These are phyloP conservation scores for Euphrasia confusa DNA, from an alignment of 257 asterid genomes.

Conservation along the genomic window DNA sequence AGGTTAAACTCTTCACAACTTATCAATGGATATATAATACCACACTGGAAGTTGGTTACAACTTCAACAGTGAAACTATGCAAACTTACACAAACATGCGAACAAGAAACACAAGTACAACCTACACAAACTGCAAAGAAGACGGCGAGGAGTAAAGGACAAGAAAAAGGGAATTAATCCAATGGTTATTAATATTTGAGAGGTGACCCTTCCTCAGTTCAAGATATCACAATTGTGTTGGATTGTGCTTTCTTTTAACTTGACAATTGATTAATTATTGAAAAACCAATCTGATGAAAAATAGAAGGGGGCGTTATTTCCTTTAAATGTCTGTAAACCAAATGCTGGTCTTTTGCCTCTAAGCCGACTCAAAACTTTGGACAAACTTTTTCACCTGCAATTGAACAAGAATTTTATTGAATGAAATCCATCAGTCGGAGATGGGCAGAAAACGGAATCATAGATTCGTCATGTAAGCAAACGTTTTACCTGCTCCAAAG, in stretches of 20 bases:
- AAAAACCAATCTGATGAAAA: neutral
- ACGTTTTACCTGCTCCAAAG: slow-evolving; percentile 76
- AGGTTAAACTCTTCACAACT: no score
- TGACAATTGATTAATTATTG: no score
- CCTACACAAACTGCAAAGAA: no score
- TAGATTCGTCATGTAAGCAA: slow-evolving; percentile 1
- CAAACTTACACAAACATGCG: no score
- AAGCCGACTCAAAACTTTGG: slow-evolving; percentile 54
- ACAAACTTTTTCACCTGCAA: slow-evolving; percentile 76
- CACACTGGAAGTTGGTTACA: no score
- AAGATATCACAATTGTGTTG: neutral
- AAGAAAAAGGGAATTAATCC: slow-evolving; percentile 8
- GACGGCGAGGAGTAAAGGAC: neutral
- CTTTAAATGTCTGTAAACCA: slow-evolving; percentile 19
- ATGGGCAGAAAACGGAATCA: neutral
- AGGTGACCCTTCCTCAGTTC: no score
- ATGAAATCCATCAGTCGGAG: neutral
- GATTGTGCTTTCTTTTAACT: slow-evolving; percentile 12
- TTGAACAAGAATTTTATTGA: slow-evolving; percentile 15
- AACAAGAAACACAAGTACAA: no score
- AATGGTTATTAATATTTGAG: no score
- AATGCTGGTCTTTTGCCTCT: slow-evolving; percentile 22
- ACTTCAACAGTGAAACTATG: no score
- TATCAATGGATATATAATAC: no score
- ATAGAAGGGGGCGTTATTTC: slow-evolving; percentile 5